A percentile compares a stretch with the other conserved stretches of the same genome.
Evolutionary conservation across 148 eudicot genomes (phyloP).

Genomic region (Chenopodium berlandieri): DNA sequence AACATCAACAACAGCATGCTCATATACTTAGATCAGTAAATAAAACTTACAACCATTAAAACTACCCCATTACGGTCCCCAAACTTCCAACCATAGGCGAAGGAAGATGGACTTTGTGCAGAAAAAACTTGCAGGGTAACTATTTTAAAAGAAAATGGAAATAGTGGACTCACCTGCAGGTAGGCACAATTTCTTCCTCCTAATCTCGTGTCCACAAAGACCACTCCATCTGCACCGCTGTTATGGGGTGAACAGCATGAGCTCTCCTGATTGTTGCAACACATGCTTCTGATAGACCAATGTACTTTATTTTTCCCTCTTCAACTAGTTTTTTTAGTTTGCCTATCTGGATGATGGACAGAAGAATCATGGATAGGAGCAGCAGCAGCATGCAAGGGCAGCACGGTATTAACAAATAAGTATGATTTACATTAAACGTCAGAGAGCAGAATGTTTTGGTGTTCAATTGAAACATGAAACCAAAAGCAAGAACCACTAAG

Average conservation of each 20-base stretch:
- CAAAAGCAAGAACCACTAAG: not conserved
- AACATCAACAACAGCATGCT: not conserved
- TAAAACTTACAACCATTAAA: not conserved
- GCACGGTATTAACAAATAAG: not conserved
- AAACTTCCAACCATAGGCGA: too few relatives aligned
- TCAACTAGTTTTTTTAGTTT: slow-evolving; percentile 32
- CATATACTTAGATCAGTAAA: not conserved
- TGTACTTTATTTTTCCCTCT: slow-evolving; percentile 34
- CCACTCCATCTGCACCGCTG: slow-evolving; percentile 18
- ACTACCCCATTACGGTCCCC: not conserved
- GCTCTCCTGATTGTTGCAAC: slow-evolving; percentile 32
- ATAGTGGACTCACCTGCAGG: slow-evolving; percentile 15
- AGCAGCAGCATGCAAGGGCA: too few relatives aligned
- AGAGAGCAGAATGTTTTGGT: not conserved
- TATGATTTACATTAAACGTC: too few relatives aligned
- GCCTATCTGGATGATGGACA: slow-evolving; percentile 9
- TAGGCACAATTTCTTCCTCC: slow-evolving; percentile 24
- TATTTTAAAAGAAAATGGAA: too few relatives aligned
- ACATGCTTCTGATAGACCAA: slow-evolving; percentile 33
- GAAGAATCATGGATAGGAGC: not conserved
- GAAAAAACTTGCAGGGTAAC: too few relatives aligned
- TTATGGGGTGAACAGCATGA: slow-evolving; percentile 19
- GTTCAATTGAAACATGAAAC: not conserved
- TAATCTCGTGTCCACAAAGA: slow-evolving; percentile 18
- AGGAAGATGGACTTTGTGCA: not conserved